Base-by-base conservation (phyloP, 2,329 filamentous ascomycete species). In the Harringtonia lauricola region DNA sequence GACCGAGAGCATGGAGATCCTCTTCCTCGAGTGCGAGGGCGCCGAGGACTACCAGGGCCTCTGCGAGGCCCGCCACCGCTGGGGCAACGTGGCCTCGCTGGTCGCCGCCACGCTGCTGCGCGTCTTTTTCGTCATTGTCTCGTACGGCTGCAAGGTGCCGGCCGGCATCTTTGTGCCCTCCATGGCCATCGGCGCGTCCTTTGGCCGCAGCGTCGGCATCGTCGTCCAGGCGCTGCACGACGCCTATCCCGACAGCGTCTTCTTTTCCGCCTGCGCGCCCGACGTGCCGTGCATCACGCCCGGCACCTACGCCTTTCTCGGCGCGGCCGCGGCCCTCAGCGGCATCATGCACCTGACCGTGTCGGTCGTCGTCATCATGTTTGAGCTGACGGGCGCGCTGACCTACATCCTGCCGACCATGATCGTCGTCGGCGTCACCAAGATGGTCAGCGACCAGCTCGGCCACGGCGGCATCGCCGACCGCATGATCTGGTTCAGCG, bases 331-430 rank as follows among this genome's bases (percentile, higher is more conserved):
- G 2, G 86, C 92, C 0, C 70, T 98, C 21, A 90, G 85, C 59
- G 92, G 92, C 10, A 95, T 96, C 57, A 98, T 96, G 90, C 92
- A 96, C 62, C 85, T 98, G 49, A 95, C 90, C 0, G 81, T 98
- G 15, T 94, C 89, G 0, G 88, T 98, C 10, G 90, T 95, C 2
- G 92, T 98, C 56, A 98, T 98, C 62, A 96, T 98, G 92, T 96
- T 96, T 57, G 92, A 98, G 63, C 74, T 98, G 39, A 98, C 92
- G 0, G 92, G 92, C n/a, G 92, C 92, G 8, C 67, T 96, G 47
- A 95, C 89, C 2, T 98, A 98, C 58, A 96, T 98, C 51, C 68
- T 98, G 24, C 92, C 92, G 0, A 96, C 90, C 14, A 98, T 98
- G 92, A 95, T 98, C 54, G 92, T 96, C 1, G 92, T 96, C 3